phyloP scores from a whole-genome alignment of 2,329 filamentous ascomycete species.

The Rachicladosporium sp. region DNA sequence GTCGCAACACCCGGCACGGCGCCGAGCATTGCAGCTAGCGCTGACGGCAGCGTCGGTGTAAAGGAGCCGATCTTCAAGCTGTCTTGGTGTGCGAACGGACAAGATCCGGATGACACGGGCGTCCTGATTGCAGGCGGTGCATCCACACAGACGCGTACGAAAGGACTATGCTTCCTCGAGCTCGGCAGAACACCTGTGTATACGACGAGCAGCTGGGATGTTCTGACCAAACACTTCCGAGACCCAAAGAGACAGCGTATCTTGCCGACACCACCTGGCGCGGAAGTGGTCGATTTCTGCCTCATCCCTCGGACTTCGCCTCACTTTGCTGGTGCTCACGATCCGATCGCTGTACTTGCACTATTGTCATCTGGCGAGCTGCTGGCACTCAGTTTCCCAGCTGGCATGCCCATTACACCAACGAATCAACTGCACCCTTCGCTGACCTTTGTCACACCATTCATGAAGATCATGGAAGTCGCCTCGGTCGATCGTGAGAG shows the following conservation, averaged over 20 bases:
- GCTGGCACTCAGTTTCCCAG: constrained; percentile 82
- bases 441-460: constrained; percentile 79
- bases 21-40: constrained; percentile 2
- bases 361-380: constrained; percentile 78
- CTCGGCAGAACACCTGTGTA: constrained; percentile 82
- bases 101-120: constrained; percentile 89
- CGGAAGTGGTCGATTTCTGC: constrained; percentile 68
- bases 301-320: constrained; percentile 72
- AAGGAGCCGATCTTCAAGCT: constrained; percentile 68
- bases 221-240: constrained; percentile 64
- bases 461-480: constrained; percentile 60
- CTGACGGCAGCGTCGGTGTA: constrained; percentile 40
- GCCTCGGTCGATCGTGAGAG: constrained; percentile 61
- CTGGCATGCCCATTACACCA: constrained; percentile 77
- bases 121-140: constrained; percentile 77
- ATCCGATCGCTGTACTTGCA: constrained; percentile 74
- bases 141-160: constrained; percentile 52
- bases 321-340: constrained; percentile 76
- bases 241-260: constrained; percentile 59
- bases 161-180: constrained; percentile 79
- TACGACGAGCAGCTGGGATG: constrained; percentile 80
- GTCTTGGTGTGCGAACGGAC: constrained; percentile 77
- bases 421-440: constrained; percentile 88
- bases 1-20: constrained; percentile 51
- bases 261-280: constrained; percentile 63